These are phyloP conservation scores for Stereum hirsutum DNA, from an alignment of 1,284 basidiomycete genomes.

Conservation along the genomic window DNA sequence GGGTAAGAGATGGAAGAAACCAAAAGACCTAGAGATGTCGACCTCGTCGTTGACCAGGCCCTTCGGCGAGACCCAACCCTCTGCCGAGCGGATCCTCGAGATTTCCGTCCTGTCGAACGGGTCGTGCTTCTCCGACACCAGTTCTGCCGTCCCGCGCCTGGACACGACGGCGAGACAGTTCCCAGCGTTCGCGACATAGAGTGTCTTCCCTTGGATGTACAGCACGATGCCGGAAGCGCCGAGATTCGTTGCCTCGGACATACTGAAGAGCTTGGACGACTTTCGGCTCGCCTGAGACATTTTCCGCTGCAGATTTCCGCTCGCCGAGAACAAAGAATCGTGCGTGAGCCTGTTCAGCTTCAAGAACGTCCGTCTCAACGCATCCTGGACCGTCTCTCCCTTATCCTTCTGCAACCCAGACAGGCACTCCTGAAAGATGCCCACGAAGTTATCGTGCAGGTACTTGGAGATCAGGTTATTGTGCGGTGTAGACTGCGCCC, in stretches of 20 bases:
- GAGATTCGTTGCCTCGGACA: slow-evolving; percentile 34
- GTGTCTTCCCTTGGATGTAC: slow-evolving; percentile 74
- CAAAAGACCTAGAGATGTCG: slow-evolving; percentile 89
- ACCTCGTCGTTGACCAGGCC: slow-evolving; percentile 91
- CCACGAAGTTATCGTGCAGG: slow-evolving; percentile 73
- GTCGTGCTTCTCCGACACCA: slow-evolving; percentile 81
- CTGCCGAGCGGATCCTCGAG: slow-evolving; percentile 80
- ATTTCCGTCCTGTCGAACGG: slow-evolving; percentile 87
- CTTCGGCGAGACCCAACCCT: slow-evolving; percentile 95
- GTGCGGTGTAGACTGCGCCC: slow-evolving; percentile 55
- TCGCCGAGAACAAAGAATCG: slow-evolving; percentile 40
- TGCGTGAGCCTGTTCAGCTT: slow-evolving; percentile 75
- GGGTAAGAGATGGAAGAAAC: slow-evolving; percentile 87
- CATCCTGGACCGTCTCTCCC: slow-evolving; percentile 61
- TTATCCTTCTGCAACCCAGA: slow-evolving; percentile 34
- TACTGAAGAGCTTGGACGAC: slow-evolving; percentile 21
- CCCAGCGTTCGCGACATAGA: slow-evolving; percentile 90
- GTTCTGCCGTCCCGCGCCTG: slow-evolving; percentile 67
- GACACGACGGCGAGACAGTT: slow-evolving; percentile 88
- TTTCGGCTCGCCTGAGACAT: slow-evolving; percentile 56
- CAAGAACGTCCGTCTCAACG: slow-evolving; percentile 80
- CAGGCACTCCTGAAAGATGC: slow-evolving; percentile 53
- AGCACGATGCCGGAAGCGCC: slow-evolving; percentile 86
- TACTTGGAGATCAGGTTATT: slow-evolving; percentile 68
- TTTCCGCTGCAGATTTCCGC: slow-evolving; percentile 41